Percentiles rank a stretch among this genome's conserved stretches.
Evolutionary conservation across 805 yeast genomes (phyloP).

Genomic region (Nakazawaea ishiwadae): DNA sequence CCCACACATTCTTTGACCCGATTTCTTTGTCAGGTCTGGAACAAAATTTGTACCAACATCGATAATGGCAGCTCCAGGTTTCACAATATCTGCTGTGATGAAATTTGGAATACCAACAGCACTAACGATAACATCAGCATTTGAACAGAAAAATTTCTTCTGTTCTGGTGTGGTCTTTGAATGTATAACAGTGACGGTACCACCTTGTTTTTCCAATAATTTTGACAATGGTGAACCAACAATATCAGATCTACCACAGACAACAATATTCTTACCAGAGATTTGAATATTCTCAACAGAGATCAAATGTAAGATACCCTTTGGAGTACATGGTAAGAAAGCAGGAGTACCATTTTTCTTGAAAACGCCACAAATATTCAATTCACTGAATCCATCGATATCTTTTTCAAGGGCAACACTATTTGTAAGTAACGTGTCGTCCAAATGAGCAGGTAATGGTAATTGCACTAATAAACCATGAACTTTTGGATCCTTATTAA

Average conservation of each 20-base stretch:
- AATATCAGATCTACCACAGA: constrained; percentile 79
- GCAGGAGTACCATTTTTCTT: constrained; percentile 68
- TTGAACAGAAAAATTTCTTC: constrained; percentile 39
- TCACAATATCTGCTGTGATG: constrained; percentile 73
- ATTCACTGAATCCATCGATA: constrained; percentile 80
- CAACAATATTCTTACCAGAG: constrained; percentile 72
- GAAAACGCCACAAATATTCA: constrained; percentile 71
- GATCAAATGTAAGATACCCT: constrained; percentile 68
- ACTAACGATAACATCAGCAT: constrained; percentile 73
- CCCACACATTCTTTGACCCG: constrained; percentile 71
- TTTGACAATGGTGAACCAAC: constrained; percentile 81
- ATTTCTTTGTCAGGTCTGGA: constrained; percentile 58
- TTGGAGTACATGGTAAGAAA: constrained; percentile 81
- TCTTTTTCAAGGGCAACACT: constrained; percentile 66
- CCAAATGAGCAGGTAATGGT: constrained; percentile 68
- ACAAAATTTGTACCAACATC: constrained; percentile 83
- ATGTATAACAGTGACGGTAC: constrained; percentile 75
- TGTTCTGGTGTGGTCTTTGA: constrained; percentile 54
- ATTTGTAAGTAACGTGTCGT: constrained; percentile 63
- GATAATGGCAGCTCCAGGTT: constrained; percentile 61
- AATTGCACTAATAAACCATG: constrained; percentile 76
- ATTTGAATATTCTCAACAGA: constrained; percentile 50
- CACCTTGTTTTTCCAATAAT: constrained; percentile 62
- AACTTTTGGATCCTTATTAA: constrained; percentile 55
- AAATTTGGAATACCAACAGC: constrained; percentile 72